phyloP scores from a whole-genome alignment of 768 basidiomycete genomes.

The Hygrophorus russula region DNA sequence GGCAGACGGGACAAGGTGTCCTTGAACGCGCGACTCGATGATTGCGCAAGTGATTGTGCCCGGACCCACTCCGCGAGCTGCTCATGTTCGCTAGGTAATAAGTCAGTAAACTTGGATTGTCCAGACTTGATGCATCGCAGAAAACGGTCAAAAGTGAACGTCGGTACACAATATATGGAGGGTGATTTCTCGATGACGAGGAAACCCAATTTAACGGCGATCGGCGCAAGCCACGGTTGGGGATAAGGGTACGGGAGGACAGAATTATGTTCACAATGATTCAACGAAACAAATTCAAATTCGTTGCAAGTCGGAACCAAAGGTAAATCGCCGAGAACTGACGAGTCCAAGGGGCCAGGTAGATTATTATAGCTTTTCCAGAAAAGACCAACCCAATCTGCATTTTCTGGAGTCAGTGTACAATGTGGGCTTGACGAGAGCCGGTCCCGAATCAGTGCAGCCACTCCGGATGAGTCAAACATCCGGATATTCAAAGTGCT shows the following conservation, averaged over 20 bases:
- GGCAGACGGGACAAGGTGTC: conserved; percentile 15
- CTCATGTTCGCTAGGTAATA: conserved; percentile 11
- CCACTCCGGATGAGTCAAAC: conserved; percentile 1
- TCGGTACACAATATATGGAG: conserved; percentile 7
- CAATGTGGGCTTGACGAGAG: neutral
- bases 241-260: neutral
- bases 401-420: neutral
- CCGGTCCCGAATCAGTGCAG: neutral
- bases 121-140: conserved; percentile 4
- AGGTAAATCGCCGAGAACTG: neutral
- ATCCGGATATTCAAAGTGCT: neutral
- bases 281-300: neutral
- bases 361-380: neutral
- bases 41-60: conserved; percentile 8
- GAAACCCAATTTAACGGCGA: neutral
- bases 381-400: neutral
- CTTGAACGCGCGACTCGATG: conserved; percentile 3
- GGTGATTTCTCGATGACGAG: conserved; percentile 6
- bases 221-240: neutral
- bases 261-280: neutral
- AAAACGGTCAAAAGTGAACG: conserved; percentile 11
- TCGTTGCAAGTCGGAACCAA: neutral
- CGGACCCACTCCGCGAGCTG: conserved; percentile 23
- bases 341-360: neutral
- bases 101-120: conserved; percentile 2